Evolutionary conservation across 306 rosid species (phyloP), one percentile per base, ranked within the genome.

Genomic region (Morella rubra): DNA sequence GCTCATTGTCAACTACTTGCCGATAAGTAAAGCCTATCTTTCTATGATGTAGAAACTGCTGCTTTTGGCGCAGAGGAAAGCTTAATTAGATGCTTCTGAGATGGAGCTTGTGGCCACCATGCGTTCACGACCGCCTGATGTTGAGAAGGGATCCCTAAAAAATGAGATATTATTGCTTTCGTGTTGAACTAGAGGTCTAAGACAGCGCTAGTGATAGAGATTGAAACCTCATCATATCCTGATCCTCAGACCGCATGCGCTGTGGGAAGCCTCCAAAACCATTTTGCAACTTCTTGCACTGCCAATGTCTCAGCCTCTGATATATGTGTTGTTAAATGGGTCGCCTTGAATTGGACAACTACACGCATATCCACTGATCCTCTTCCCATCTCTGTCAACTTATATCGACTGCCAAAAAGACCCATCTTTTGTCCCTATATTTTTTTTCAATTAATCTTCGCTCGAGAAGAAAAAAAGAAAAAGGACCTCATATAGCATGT

Each of bases 91-190:
- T 77, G 51, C 76, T 77, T 19, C 11, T 49, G 19, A 41, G 42
- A 61, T 49, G 15, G 32, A 45, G 73, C 73, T 27, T 42, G 58
- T 79, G 82, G 78, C 44, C 9, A 44, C 60, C 82, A 44, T 22
- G 68, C 50, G 14, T 44, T 49, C 44, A n/a, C 19, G 54, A 65
- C 73, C 60, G 46, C 60, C 46, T 62, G 47, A 53, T 66, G 50
- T 66, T 55, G 51, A n/a, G 59, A 10, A 53, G 15, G 15, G 18
- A 10, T 18, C 61, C 53, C 49, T 24, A 15, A 32, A 32, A 32
- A 32, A 32, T 32, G 37, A 32, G 69, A 73, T 65, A 73, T 51
- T 73, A 51, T 15, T 67, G 72, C 47, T 37, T 32, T 51, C 56
- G 1, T 46, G 8, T 27, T 54, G 77, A n/a, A 54, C 66, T 49